A percentile compares a stretch with the other conserved stretches of the same genome.
Conservation (phyloP, 306 rosid genomes). For the Rubus parviflorus region DNA sequence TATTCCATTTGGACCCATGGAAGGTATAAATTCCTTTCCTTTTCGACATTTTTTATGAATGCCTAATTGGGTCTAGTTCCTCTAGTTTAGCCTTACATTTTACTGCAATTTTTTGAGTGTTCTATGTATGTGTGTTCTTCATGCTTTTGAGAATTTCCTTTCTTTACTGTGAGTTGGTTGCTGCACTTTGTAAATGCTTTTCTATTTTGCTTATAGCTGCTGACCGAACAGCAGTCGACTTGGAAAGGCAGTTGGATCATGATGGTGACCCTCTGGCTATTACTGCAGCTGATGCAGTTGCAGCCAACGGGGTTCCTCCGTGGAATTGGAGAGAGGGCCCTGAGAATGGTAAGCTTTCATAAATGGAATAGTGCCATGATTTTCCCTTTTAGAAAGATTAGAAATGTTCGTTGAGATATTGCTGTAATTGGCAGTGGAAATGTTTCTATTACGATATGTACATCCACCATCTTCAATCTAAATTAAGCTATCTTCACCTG, state of each 20-base stretch:
- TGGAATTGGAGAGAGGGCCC: conserved; percentile 92
- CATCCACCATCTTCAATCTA: neutral
- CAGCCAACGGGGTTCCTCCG: conserved; percentile 75
- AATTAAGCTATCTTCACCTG: neutral
- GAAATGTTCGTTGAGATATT: neutral
- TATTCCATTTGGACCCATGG: conserved; percentile 77
- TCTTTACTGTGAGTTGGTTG: neutral
- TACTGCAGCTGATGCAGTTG: conserved; percentile 69
- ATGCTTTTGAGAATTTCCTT: neutral
- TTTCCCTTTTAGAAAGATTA: neutral
- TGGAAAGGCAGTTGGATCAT: conserved; percentile 78
- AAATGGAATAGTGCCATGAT: neutral
- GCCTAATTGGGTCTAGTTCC: too few relatives aligned
- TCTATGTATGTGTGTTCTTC: neutral
- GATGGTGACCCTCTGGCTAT: conserved; percentile 86
- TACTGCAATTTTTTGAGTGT: neutral
- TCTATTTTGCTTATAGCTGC: conserved; percentile 36
- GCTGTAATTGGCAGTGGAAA: neutral
- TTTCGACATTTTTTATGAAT: neutral
- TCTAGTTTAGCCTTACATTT: neutral
- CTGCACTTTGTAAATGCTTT: neutral
- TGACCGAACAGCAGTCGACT: conserved; percentile 70
- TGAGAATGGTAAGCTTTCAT: conserved; percentile 56
- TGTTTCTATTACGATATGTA: neutral
- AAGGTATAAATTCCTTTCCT: conserved; percentile 46